Conservation (phyloP, 306 rosid genomes). For the Trifolium pratense region DNA sequence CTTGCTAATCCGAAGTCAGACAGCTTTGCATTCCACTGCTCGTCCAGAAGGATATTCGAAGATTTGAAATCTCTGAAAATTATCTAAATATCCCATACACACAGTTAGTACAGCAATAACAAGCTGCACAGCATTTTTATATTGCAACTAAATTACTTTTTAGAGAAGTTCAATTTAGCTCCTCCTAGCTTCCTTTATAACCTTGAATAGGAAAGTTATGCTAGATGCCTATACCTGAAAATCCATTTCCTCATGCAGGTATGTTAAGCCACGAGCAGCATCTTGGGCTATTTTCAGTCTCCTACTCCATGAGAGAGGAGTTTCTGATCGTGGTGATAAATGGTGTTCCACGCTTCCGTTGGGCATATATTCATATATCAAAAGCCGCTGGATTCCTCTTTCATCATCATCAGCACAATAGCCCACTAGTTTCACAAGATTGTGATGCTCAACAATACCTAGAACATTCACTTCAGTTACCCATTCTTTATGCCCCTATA, state of each 20-base stretch:
- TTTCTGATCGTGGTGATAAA: slow-evolving; percentile 64
- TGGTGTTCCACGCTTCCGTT: slow-evolving; percentile 83
- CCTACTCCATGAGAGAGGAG: slow-evolving; percentile 78
- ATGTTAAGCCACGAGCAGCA: slow-evolving; percentile 90
- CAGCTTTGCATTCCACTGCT: slow-evolving; percentile 94
- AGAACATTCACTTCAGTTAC: slow-evolving; percentile 97
- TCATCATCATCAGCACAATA: slow-evolving; percentile 98
- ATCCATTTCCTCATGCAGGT: slow-evolving; percentile 89
- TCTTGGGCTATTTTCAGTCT: slow-evolving; percentile 87
- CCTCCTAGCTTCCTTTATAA: slow-evolving; percentile 18
- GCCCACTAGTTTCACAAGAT: slow-evolving; percentile 93
- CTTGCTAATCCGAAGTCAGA: slow-evolving; percentile 97
- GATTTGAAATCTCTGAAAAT: slow-evolving; percentile 98
- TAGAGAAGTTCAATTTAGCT: slow-evolving; percentile 22
- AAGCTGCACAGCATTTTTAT: slow-evolving; percentile 34
- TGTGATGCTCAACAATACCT: slow-evolving; percentile 94
- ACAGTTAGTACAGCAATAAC: slow-evolving; percentile 37
- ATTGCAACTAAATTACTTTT: background rate
- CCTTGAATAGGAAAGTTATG: slow-evolving; percentile 20
- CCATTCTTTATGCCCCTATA: slow-evolving; percentile 99
- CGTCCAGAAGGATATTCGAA: slow-evolving; percentile 92
- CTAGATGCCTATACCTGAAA: slow-evolving; percentile 76
- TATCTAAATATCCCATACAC: slow-evolving; percentile 55
- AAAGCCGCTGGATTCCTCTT: slow-evolving; percentile 95
- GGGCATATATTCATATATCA: slow-evolving; percentile 88